These are phyloP conservation scores for Chrysanthemum seticuspe DNA, from an alignment of 129 eudicot species.

Conservation along the genomic window DNA sequence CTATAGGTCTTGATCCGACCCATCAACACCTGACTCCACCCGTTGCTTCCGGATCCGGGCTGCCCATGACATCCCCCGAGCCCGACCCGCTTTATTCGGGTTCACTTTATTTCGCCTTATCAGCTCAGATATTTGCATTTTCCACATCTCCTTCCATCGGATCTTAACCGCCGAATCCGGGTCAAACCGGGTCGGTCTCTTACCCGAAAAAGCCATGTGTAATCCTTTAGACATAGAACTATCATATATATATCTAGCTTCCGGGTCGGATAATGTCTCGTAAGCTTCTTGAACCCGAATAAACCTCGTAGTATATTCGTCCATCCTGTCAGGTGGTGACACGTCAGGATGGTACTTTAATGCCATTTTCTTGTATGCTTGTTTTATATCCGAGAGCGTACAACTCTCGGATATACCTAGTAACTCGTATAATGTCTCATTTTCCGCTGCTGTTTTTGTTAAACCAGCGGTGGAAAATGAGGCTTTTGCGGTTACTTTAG, in stretches of 20 bases:
- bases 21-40: slow-evolving; percentile 21
- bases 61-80: slow-evolving; percentile 45
- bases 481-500: too few relatives aligned
- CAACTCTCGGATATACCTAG: slow-evolving; percentile 66
- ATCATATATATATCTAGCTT: slow-evolving; percentile 46
- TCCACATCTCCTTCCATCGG: slow-evolving; percentile 56
- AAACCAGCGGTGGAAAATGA: not conserved
- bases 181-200: slow-evolving; percentile 22
- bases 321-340: slow-evolving; percentile 73
- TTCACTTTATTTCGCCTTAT: slow-evolving; percentile 30
- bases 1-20: slow-evolving; percentile 4
- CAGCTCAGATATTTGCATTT: slow-evolving; percentile 46
- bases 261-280: slow-evolving; percentile 70
- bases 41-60: slow-evolving; percentile 48
- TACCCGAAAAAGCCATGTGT: slow-evolving; percentile 29
- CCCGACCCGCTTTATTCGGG: slow-evolving; percentile 8
- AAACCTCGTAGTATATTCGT: slow-evolving; percentile 47
- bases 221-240: slow-evolving; percentile 42
- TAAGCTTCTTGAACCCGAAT: slow-evolving; percentile 63
- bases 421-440: slow-evolving; percentile 57
- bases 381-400: slow-evolving; percentile 51
- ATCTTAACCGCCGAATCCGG: slow-evolving; percentile 33
- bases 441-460: not conserved
- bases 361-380: slow-evolving; percentile 79
- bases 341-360: slow-evolving; percentile 85